phyloP scores from a whole-genome alignment of 2,329 filamentous ascomycete species.

The Colletotrichum noveboracense region DNA sequence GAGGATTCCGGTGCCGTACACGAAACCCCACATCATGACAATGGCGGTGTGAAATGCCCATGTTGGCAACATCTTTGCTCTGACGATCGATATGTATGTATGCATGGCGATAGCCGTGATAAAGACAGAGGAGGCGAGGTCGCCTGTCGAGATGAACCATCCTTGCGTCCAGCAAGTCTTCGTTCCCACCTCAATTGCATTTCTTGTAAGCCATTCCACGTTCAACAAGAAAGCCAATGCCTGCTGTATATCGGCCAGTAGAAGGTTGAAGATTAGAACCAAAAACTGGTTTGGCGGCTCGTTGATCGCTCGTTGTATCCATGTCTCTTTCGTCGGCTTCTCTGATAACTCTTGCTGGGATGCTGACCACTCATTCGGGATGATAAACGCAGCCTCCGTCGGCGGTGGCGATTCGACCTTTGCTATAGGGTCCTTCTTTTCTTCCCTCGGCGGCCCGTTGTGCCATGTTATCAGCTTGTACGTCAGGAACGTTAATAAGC shows the following conservation, averaged over 20 bases:
- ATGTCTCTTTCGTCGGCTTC: background rate
- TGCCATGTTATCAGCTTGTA: conserved; percentile 41
- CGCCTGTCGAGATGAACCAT: conserved; percentile 71
- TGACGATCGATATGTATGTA: conserved; percentile 68
- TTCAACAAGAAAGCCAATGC: conserved; percentile 69
- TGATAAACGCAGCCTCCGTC: conserved; percentile 28
- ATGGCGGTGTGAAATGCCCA: conserved; percentile 55
- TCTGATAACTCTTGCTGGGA: conserved; percentile 21
- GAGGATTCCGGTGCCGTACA: conserved; percentile 61
- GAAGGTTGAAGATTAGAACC: conserved; percentile 71
- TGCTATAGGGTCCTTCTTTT: background rate
- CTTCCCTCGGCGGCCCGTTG: conserved; percentile 21
- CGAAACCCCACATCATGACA: conserved; percentile 59
- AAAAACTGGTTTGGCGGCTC: conserved; percentile 69
- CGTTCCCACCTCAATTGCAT: conserved; percentile 59
- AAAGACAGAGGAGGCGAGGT: conserved; percentile 70
- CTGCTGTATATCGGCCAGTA: conserved; percentile 73
- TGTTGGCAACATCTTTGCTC: conserved; percentile 56
- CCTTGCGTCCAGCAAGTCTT: conserved; percentile 67
- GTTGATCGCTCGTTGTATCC: conserved; percentile 29
- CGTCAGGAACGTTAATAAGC: conserved; percentile 38
- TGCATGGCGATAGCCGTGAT: conserved; percentile 70
- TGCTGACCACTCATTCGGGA: conserved; percentile 28
- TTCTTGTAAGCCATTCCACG: conserved; percentile 58
- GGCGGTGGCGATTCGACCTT: conserved; percentile 9